These are phyloP conservation scores for Aristolochia fimbriata DNA, from an alignment of 164 flowering plant species.

Conservation along the genomic window DNA sequence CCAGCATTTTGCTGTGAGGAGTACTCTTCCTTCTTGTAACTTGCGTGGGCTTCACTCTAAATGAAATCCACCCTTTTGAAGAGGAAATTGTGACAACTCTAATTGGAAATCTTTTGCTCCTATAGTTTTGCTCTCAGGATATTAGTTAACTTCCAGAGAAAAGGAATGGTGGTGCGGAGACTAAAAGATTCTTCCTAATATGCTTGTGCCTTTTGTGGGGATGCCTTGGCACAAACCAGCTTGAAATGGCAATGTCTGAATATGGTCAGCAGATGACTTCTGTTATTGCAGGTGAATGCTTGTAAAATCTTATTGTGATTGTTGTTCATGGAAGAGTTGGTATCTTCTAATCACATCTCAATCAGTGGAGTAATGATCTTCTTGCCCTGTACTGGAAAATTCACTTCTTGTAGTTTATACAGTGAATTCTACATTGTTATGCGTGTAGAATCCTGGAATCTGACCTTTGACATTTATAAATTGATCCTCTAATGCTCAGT, in stretches of 20 bases:
- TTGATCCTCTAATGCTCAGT: too few relatives aligned
- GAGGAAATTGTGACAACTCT: too few relatives aligned
- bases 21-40: too few relatives aligned
- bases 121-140: conserved; percentile 51
- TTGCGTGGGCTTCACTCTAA: too few relatives aligned
- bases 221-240: conserved; percentile 41
- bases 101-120: neutral
- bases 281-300: conserved; percentile 46
- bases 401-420: too few relatives aligned
- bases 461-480: too few relatives aligned
- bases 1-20: too few relatives aligned
- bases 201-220: conserved; percentile 74
- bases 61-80: too few relatives aligned
- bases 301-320: neutral
- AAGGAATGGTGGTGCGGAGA: conserved; percentile 41
- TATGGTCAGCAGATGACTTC: conserved; percentile 42
- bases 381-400: neutral
- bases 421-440: too few relatives aligned
- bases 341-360: neutral
- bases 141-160: conserved; percentile 19
- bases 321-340: neutral
- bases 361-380: neutral
- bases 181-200: conserved; percentile 62
- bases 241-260: conserved; percentile 40
- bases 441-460: too few relatives aligned